Conservation (phyloP, 2,329 filamentous ascomycete species). For the Cladophialophora immunda region DNA sequence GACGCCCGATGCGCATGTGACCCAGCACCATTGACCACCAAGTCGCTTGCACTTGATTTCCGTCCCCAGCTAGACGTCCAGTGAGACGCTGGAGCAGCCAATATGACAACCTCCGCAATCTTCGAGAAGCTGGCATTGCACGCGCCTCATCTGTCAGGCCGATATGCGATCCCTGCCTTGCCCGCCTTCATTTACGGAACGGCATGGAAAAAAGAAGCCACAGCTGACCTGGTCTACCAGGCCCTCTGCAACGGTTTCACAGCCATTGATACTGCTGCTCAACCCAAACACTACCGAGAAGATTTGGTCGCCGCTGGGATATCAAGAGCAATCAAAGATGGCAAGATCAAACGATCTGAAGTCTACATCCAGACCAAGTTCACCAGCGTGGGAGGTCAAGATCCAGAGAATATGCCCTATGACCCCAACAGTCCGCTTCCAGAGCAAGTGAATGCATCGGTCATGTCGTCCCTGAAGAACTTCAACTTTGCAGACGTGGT, state of each 20-base stretch:
- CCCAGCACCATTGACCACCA: background rate
- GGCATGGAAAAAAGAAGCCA: constrained; percentile 81
- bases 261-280: constrained; percentile 79
- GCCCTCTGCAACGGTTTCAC: constrained; percentile 74
- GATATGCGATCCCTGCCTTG: constrained; percentile 41
- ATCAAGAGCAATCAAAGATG: constrained; percentile 66
- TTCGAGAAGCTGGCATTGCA: constrained; percentile 37
- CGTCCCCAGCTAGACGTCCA: background rate
- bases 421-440: constrained; percentile 64
- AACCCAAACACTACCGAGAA: constrained; percentile 81
- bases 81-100: background rate
- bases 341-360: constrained; percentile 65
- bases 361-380: constrained; percentile 87
- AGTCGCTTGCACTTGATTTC: background rate
- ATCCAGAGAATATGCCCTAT: constrained; percentile 69
- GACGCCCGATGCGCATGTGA: background rate
- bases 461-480: constrained; percentile 72
- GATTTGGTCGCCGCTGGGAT: constrained; percentile 73
- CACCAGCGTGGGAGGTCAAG: constrained; percentile 71
- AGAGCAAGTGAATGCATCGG: constrained; percentile 72
- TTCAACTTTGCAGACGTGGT: constrained; percentile 36
- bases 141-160: constrained; percentile 30
- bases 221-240: constrained; percentile 71
- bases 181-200: constrained; percentile 74
- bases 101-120: constrained; percentile 32